Conservation (phyloP, 1,284 basidiomycete genomes). For the Agroathelia rolfsii region DNA sequence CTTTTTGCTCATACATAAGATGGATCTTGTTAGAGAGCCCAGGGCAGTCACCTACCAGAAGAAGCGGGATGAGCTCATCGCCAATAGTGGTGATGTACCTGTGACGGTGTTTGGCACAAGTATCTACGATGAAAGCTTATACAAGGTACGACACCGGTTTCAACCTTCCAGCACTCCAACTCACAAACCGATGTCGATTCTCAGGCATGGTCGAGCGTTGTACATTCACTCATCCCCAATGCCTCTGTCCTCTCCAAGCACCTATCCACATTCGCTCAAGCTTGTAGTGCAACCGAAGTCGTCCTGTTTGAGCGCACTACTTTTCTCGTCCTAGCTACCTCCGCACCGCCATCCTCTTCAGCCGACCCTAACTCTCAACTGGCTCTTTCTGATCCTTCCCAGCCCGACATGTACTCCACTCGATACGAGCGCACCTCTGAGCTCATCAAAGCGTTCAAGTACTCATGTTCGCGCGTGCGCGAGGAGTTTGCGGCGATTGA, state of each 20-base stretch:
- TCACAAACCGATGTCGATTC: too few relatives aligned
- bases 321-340: constrained; percentile 91
- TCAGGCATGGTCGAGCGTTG: constrained; percentile 96
- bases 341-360: constrained; percentile 23
- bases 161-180: too few relatives aligned
- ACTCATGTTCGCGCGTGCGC: constrained; percentile 74
- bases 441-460: constrained; percentile 91
- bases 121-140: constrained; percentile 96
- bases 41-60: constrained; percentile 51
- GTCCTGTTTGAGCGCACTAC: constrained; percentile 96
- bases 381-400: constrained; percentile 20
- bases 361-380: constrained; percentile 14
- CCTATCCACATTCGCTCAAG: constrained; percentile 74
- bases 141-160: constrained; percentile 54
- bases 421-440: constrained; percentile 95
- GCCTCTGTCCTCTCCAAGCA: constrained; percentile 82
- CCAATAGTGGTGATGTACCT: constrained; percentile 47
- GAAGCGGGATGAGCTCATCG: constrained; percentile 59
- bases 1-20: constrained; percentile 94
- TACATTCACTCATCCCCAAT: constrained; percentile 94
- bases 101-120: constrained; percentile 85
- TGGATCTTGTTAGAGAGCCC: constrained; percentile 73
- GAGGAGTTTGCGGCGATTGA: constrained; percentile 77
- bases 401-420: constrained; percentile 56
- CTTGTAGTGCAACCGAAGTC: constrained; percentile 86